Base-by-base conservation (phyloP, 306 rosid species). In the Pueraria montana region DNA sequence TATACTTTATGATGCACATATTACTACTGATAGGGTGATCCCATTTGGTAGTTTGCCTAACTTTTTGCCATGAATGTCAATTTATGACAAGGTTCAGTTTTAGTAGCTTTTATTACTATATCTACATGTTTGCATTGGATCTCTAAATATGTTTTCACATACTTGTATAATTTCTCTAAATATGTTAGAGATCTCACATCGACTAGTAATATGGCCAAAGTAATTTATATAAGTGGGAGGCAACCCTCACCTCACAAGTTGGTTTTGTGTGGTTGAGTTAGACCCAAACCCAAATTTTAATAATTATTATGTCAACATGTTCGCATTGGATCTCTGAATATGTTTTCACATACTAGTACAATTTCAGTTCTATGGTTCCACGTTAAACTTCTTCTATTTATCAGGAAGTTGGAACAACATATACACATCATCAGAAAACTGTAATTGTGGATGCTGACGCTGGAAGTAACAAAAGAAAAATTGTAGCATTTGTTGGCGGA, bases 401-500 rank as follows among this genome's bases (percentile, higher is more conserved):
- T 80, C 93, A 96, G 99, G 98, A 96, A 90, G 96, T 91, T 38
- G 98, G 79, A 83, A 90, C 99, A 26, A 96, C 94, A 59, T 96
- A 96, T 85, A 94, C 99, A 6, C 99, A 96, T 89, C 99, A 94
- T 90, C 99, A 96, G 90, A 96, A 96, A 89, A 96, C 96, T 36
- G 94, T 96, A 34, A 92, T 94, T 65, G 98, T 94, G 76, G 99
- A 96, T 79, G 93, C 97, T 82, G 97, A 91, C 78, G 95, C 98
- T 80, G 99, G 97, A 74, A 68, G 86, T 85, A 77, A 69, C 78
- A 85, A 76, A 84, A 91, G 98, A 90, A 96, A 96, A 86, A 92
- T 96, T 77, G 67, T 92, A 56, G 96, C 99, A 79, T 96, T 96
- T 88, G 94, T 96, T 81, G 99, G 99, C 40, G 99, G 99, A 81